Base-by-base conservation (phyloP, 805 yeast species). In the Yamadazyma olivae region DNA sequence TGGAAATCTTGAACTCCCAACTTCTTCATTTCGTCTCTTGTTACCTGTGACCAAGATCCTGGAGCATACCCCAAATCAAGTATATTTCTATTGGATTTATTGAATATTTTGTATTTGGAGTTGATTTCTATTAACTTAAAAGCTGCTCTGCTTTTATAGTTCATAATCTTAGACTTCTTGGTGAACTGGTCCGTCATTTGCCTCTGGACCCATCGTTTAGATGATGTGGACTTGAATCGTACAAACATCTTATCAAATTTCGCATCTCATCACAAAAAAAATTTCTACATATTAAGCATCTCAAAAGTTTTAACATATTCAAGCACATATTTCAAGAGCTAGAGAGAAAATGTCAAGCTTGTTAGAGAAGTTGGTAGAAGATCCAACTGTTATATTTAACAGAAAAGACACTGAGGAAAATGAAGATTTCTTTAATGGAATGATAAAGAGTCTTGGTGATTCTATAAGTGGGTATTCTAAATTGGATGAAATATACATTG, bases 11-110 rank as follows among this genome's bases (percentile, higher is more conserved):
- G 25, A 8, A 20, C 22, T 10, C 21, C 35, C 71, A 3, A 70
- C 14, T 57, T 29, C 3, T 30, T 34, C 28, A 46, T 35, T 37
- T 74, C 56, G 35, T 75, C 75, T 6, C 74, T 61, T 0, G 91
- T 90, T 1, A 87, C 90, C 54, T 88, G 95, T 6, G 91, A 77
- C 96, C 96, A 88, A 3, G 95, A 89, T 0, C 96, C 96, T 0
- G 96, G 96, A 0, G 96, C 95, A 56, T 79, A 89, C 0, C 96
- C 96, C 30, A 93, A 63, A 62, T 93, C 99, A 4, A 93, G 77
- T 1, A 93, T 83, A 28, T 78, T 74, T 45, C 63, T 70, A 0
- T 77, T 69, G 2, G 69, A 69, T 26, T 61, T 57, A 31, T 43
- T 54, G 55, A 91, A 80, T 2, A 93, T 41, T 21, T 67, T 57